Evolutionary conservation across 1,139 yeast genomes (phyloP).

Genomic region (Debaryomyces singareniensis): DNA sequence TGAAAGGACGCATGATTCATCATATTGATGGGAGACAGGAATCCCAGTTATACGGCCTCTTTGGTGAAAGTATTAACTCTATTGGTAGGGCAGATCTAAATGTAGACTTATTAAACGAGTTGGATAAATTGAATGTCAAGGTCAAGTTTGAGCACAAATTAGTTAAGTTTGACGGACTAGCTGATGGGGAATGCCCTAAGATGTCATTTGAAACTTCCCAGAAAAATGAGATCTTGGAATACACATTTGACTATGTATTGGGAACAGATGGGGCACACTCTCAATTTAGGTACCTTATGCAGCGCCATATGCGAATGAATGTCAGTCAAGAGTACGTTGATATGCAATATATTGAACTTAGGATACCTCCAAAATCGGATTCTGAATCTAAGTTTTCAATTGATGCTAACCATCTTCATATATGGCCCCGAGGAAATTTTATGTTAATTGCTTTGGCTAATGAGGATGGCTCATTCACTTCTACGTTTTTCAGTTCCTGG

Average conservation of each 20-base stretch:
- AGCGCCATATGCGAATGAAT: conserved; percentile 63
- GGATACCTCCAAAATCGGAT: conserved; percentile 48
- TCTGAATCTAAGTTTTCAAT: conserved; percentile 32
- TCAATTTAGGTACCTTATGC: conserved; percentile 63
- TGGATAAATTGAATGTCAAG: conserved; percentile 34
- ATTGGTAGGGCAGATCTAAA: conserved; percentile 74
- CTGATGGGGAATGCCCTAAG: conserved; percentile 15
- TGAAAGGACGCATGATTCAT: conserved; percentile 90
- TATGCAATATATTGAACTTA: conserved; percentile 75
- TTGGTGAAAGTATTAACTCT: conserved; percentile 81
- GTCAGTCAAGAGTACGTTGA: conserved; percentile 74
- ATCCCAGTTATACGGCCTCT: conserved; percentile 73
- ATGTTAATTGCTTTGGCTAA: conserved; percentile 92
- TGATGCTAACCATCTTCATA: conserved; percentile 76
- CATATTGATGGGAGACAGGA: conserved; percentile 56
- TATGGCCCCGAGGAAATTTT: conserved; percentile 84
- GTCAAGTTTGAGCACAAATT: conserved; percentile 57
- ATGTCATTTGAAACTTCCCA: conserved; percentile 17
- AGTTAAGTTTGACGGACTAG: conserved; percentile 24
- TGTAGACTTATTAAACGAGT: conserved; percentile 56
- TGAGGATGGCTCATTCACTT: conserved; percentile 78
- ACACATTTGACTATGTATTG: conserved; percentile 51
- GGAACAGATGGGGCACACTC: conserved; percentile 92
- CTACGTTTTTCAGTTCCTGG: conserved; percentile 87
- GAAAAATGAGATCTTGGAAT: conserved; percentile 11